Percentiles rank a stretch among this genome's conserved stretches.
Evolutionary conservation across 139 green algal genomes (phyloP).

Genomic region (Tetraselmis striata): DNA sequence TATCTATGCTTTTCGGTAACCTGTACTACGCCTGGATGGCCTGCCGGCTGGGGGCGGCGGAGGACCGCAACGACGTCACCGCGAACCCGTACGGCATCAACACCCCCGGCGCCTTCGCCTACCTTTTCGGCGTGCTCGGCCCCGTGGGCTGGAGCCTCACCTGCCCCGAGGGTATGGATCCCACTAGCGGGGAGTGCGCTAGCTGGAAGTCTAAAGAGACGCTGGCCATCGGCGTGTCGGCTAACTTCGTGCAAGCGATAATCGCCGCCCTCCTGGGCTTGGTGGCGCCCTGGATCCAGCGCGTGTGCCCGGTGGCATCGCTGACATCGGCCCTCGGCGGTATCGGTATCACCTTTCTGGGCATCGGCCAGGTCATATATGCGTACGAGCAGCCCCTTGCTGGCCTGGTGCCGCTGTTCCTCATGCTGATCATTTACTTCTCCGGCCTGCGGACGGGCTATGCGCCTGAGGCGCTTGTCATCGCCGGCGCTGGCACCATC

Average conservation of each 20-base stretch:
- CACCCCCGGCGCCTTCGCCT: slow-evolving; percentile 9
- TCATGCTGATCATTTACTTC: neutral
- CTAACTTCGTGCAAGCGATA: neutral
- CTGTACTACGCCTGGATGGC: slow-evolving; percentile 14
- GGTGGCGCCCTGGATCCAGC: neutral
- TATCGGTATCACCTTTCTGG: neutral
- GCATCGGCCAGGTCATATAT: neutral
- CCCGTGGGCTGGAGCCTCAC: neutral
- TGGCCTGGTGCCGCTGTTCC: neutral
- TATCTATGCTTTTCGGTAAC: slow-evolving; percentile 13
- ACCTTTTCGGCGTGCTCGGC: neutral
- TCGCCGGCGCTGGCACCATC: neutral
- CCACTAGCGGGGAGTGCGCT: neutral
- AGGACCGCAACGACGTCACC: slow-evolving; percentile 7
- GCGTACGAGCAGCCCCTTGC: neutral
- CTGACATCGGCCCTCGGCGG: neutral
- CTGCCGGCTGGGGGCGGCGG: slow-evolving; percentile 1
- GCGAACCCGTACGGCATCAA: slow-evolving; percentile 24
- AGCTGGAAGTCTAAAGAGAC: neutral
- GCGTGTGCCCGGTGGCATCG: neutral
- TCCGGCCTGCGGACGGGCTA: neutral
- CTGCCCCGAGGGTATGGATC: neutral
- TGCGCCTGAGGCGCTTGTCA: neutral
- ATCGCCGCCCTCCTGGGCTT: neutral
- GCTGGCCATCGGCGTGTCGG: neutral